These are phyloP conservation scores for Neurospora hispaniola DNA, from an alignment of 495 filamentous ascomycete species.

Conservation along the genomic window DNA sequence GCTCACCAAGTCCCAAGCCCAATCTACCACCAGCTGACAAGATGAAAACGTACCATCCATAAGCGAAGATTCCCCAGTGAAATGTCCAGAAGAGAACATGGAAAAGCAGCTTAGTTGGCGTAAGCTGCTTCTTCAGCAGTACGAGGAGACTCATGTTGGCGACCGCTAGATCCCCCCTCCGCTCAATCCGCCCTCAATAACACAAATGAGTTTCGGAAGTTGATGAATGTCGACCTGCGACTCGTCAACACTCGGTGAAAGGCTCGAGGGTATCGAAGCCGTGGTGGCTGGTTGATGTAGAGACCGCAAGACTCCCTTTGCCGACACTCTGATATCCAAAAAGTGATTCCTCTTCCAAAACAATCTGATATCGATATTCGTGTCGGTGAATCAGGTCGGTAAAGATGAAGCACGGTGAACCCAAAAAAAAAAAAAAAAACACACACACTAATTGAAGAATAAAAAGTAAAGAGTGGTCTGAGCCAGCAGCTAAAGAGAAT, in stretches of 20 bases:
- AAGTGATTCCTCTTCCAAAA: neutral
- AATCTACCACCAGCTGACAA: neutral
- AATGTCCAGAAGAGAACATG: conserved; percentile 76
- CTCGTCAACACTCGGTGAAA: conserved; percentile 10
- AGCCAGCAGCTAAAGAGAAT: conserved; percentile 44
- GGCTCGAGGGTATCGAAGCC: neutral
- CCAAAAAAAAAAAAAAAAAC: conserved; percentile 2
- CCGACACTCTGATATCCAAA: neutral
- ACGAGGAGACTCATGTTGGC: conserved; percentile 32
- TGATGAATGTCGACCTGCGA: conserved; percentile 43
- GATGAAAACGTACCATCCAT: conserved; percentile 65
- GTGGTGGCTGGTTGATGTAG: neutral
- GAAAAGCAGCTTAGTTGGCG: conserved; percentile 61
- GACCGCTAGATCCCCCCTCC: conserved; percentile 13
- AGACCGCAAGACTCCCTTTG: neutral
- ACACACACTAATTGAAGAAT: conserved; percentile 15
- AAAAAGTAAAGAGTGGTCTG: conserved; percentile 42
- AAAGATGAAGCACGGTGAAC: neutral
- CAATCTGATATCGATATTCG: neutral
- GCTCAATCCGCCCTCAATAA: conserved; percentile 8
- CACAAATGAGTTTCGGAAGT: conserved; percentile 7
- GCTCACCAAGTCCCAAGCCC: neutral
- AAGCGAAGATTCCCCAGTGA: conserved; percentile 71
- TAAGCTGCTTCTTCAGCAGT: conserved; percentile 49
- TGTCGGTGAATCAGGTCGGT: neutral